These are phyloP conservation scores for Remersonia thermophila DNA, from an alignment of 2,329 filamentous ascomycete species.

Conservation along the genomic window DNA sequence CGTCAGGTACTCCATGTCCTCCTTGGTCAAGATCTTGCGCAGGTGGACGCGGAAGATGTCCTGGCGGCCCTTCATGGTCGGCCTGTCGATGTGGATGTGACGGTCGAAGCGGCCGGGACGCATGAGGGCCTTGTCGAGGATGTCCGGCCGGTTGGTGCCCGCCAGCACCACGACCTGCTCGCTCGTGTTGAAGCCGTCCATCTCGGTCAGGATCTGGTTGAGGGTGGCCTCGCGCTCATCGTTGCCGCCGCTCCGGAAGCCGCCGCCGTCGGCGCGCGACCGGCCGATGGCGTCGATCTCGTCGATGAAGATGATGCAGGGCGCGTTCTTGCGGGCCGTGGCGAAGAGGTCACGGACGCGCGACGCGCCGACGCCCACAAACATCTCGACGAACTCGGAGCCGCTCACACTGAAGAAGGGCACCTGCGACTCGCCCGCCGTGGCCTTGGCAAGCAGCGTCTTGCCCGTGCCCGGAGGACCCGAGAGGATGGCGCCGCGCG, in stretches of 20 bases:
- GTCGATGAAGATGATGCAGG: conserved; percentile 99
- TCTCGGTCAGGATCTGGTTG: conserved; percentile 96
- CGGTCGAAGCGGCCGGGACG: conserved; percentile 92
- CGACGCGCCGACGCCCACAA: conserved; percentile 94
- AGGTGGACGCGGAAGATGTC: conserved; percentile 95
- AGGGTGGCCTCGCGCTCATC: conserved; percentile 94
- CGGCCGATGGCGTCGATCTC: conserved; percentile 98
- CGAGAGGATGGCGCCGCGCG: conserved; percentile 87
- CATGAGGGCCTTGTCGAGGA: conserved; percentile 92
- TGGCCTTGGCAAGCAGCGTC: conserved; percentile 92
- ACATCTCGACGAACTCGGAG: conserved; percentile 99
- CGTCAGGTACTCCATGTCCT: conserved; percentile 76
- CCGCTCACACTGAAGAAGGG: conserved; percentile 98
- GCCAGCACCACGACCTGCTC: conserved; percentile 95
- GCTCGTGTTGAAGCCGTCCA: conserved; percentile 97
- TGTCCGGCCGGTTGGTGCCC: conserved; percentile 89
- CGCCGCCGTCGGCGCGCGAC: conserved; percentile 66
- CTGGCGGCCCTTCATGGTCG: conserved; percentile 91
- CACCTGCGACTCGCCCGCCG: conserved; percentile 89
- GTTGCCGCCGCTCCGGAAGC: conserved; percentile 82
- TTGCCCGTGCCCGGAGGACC: conserved; percentile 99
- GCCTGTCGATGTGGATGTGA: conserved; percentile 88
- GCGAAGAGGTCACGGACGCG: conserved; percentile 90
- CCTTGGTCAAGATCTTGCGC: conserved; percentile 84
- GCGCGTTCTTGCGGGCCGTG: conserved; percentile 87